Base-by-base conservation (phyloP, 2,329 filamentous ascomycete genomes). In the Cercospora canescens region DNA sequence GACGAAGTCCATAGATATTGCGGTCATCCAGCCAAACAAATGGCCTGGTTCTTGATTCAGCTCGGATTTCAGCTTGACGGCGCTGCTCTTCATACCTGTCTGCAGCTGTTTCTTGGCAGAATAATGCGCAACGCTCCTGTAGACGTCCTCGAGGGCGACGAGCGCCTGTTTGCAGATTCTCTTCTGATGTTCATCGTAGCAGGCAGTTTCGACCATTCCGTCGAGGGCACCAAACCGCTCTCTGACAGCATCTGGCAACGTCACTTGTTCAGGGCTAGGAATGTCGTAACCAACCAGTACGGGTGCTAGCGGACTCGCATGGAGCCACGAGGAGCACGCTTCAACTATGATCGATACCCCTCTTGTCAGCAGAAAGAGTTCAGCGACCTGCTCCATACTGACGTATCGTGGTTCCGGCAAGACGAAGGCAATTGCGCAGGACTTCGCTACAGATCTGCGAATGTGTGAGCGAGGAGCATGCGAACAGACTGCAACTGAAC, bases 371-470 rank as follows among this genome's bases (percentile, higher is more conserved):
- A 67, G 45, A 18, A 74, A 66, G 14, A 69, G 52, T 48, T 75
- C 70, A n/a, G 66, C 62, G 8, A 75, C 62, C 18, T 72, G 70
- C 14, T 73, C 71, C 18, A 71, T 63, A 30, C 62, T 66, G 6
- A 73, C 45, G 9, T 63, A 61, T 32, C 59, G 48, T 12, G 64
- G 68, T 26, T 64, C 65, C 11, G 66, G 61, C 66, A 65, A 66
- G 16, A 61, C 35, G 18, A 62, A 60, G 8, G 68, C 70, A 39
- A 60, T 52, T n/a, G 66, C 68, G 45, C 62, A 69, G n/a, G 68
- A 62, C 50, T 64, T 50, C 24, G 69, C 65, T 26, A 70, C 63
- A 16, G 66, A 67, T 34, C 65, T 67, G 30, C 16, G 6, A 2
- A 14, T 21, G 37, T 12, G 11, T 56, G 11, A 35, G 37, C 48